Percentiles rank a stretch among this genome's conserved stretches.
Conservation (phyloP, 1,284 basidiomycete genomes). For the Schizophyllum amplum region DNA sequence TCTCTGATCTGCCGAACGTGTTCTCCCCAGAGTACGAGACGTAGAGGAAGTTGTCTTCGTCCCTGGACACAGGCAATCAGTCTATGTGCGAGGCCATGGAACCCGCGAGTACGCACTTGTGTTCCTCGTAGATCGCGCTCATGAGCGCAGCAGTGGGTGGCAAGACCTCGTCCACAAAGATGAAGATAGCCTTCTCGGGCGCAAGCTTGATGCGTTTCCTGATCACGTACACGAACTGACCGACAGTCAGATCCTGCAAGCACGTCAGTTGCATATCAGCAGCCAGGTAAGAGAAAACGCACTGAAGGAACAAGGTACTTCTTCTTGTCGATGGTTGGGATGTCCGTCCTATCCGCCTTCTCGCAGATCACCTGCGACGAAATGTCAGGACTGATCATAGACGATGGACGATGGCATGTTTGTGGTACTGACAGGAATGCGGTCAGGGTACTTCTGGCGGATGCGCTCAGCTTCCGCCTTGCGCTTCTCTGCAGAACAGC, state of each 20-base stretch:
- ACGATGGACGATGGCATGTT: constrained; percentile 2
- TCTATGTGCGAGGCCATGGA: constrained; percentile 4
- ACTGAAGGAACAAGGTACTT: constrained; percentile 99
- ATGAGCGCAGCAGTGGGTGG: constrained; percentile 98
- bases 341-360: constrained; percentile 98
- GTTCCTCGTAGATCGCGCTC: constrained; percentile 99
- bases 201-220: constrained; percentile 99
- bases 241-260: constrained; percentile 88
- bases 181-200: constrained; percentile 99
- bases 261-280: constrained; percentile 1
- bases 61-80: constrained; percentile 41
- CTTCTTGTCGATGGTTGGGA: constrained; percentile 99
- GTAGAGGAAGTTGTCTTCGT: constrained; percentile 95
- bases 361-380: constrained; percentile 90
- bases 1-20: constrained; percentile 68
- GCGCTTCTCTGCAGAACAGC: constrained; percentile 78
- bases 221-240: constrained; percentile 99
- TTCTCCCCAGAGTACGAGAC: constrained; percentile 97
- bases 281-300: constrained; percentile 20
- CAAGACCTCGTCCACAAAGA: constrained; percentile 97
- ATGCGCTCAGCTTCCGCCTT: constrained; percentile 97
- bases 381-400: constrained; percentile 9
- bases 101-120: constrained; percentile 70
- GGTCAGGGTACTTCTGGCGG: constrained; percentile 96
- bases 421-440: constrained; percentile 80